Base-by-base conservation (phyloP, 768 basidiomycete species). In the Kockovaella imperatae region DNA sequence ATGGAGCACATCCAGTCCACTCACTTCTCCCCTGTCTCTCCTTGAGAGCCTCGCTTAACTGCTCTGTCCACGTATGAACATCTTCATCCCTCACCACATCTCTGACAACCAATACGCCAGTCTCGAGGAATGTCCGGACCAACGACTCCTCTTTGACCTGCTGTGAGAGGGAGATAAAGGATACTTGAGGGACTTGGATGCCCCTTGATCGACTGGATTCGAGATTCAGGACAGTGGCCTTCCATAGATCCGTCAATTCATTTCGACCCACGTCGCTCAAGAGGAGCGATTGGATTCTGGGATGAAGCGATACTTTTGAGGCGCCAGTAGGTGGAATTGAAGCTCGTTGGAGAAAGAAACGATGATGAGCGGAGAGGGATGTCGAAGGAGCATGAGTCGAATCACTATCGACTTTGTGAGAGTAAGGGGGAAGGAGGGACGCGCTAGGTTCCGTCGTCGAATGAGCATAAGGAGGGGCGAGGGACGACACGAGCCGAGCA, bases 11-110 rank as follows among this genome's bases (percentile, higher is more conserved):
- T n/a, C 38, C 32, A 25, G 14, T 18, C 10, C 13, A 57, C 57
- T 53, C 49, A 56, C 55, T 36, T 35, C 44, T 30, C 2, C 59
- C 61, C 31, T 42, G 35, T 28, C 58, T 34, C 21, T 53, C 41
- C 3, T 35, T 38, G n/a, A 50, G 49, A 5, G 42, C 50, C 20
- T 43, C 11, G 6, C 53, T 30, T 14, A 61, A 35, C 23, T 54
- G 54, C 29, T 42, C 48, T 15, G 61, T 54, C 54, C 54, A 56
- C 13, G 46, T 35, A 21, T 50, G 25, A 3, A 61, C 61, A 21
- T 58, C 41, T 0, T 29, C 42, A 43, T 67, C 64, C 17, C 49
- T 47, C 5, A 67, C 49, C 30, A 67, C 64, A 47, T 67, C 61
- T 18, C 64, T 45, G 0, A 67, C 49, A 14, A 67, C 42, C 23